Evolutionary conservation across 2,329 filamentous ascomycete genomes (phyloP), one percentile per base, ranked within the genome.

Genomic region (Ophiocordyceps camponoti-saundersi): DNA sequence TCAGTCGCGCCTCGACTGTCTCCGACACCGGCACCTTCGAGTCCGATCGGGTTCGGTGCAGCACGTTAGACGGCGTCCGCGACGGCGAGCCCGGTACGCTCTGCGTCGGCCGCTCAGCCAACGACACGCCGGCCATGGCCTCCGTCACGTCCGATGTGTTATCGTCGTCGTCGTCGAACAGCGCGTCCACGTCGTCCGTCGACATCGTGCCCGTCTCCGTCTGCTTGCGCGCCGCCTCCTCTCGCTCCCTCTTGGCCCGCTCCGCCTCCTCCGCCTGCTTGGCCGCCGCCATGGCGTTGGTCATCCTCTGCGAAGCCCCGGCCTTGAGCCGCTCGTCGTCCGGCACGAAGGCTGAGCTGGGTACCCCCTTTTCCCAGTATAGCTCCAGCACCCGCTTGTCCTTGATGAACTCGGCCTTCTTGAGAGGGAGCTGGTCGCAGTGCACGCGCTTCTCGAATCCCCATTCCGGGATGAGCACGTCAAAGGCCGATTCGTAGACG

Each of bases 401-500:
- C 73, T 96, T 96, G 65, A 93, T 81, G 67, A 92, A 98, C 62
- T 98, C 92, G n/a, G 92, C 92, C 73, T 98, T 98, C 77, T 96
- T 90, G 55, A 98, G 71, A 29, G 92, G 92, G 61, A 98, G 73
- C 70, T 98, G 92, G 60, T 98, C 92, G 61, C 92, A 98, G 67
- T 98, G 92, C 46, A 98, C 92, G 53, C 92, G 86, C 79, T 98
- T 98, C 72, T 98, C 92, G 55, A 98, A 96, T 53, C 92, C 92
- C 72, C 88, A 98, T 61, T 98, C 89, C 6, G 92, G 92, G 61
- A 98, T 96, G 52, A 98, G 75, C 42, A 98, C 87, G 63, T 98
- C 92, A 61, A 98, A 98, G 20, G 92, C 92, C 26, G 92, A 96
- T 66, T 98, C 92, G 65, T 98, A 98, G 30, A 98, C 92, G 60